A percentile compares a stretch with the other conserved stretches of the same genome.
Conservation (phyloP, 768 basidiomycete genomes). For the Lentinula aciculospora region DNA sequence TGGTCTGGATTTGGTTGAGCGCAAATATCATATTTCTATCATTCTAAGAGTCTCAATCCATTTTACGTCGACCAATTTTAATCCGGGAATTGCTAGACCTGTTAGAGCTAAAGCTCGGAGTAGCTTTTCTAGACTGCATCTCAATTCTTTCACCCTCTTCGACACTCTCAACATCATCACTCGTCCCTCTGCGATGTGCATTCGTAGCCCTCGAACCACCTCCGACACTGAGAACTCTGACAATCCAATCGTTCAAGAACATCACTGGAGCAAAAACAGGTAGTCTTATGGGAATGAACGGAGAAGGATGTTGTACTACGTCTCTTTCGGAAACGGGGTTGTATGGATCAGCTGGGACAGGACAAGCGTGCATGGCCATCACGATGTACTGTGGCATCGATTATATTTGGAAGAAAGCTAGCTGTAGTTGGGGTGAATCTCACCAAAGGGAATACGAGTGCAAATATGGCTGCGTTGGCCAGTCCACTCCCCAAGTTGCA, state of each 20-base stretch:
- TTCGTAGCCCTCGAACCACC: conserved; percentile 9
- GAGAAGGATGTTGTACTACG: conserved; percentile 59
- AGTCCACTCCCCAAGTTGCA: conserved; percentile 72
- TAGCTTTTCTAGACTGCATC: conserved; percentile 14
- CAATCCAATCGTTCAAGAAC: conserved; percentile 67
- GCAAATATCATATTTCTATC: conserved; percentile 9
- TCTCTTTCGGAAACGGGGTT: conserved; percentile 45
- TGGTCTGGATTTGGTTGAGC: conserved; percentile 85
- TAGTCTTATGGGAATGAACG: conserved; percentile 74
- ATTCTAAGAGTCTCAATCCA: too few relatives aligned
- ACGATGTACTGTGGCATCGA: conserved; percentile 61
- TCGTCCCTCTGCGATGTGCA: conserved; percentile 24
- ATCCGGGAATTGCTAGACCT: conserved; percentile 23
- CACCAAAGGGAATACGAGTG: conserved; percentile 76
- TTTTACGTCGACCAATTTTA: conserved; percentile 39
- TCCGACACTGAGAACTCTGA: conserved; percentile 54
- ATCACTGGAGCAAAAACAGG: conserved; percentile 73
- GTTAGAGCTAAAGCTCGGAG: conserved; percentile 9
- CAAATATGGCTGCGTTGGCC: conserved; percentile 80
- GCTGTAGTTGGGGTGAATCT: conserved; percentile 18
- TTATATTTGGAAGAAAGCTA: neutral
- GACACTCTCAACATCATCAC: conserved; percentile 50
- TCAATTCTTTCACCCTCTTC: conserved; percentile 49
- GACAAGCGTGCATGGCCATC: conserved; percentile 74
- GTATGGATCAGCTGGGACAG: conserved; percentile 73